Evolutionary conservation across 352 stramenopile genomes (phyloP), one percentile per base, ranked within the genome.

Genomic region (Phytophthora multivora): DNA sequence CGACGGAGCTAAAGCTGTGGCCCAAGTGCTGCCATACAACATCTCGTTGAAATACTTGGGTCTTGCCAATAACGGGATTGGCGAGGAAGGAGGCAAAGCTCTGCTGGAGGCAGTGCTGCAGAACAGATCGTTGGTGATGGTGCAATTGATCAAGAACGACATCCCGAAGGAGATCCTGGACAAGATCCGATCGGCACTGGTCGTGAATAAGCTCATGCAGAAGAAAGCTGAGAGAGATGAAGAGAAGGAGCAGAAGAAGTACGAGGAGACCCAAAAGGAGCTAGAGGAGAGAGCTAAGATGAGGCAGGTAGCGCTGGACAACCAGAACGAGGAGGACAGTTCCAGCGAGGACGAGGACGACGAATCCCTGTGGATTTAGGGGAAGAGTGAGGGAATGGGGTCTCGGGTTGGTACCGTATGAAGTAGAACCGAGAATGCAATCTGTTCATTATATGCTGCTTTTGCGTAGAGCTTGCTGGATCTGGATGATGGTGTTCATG

Each of bases 151-250:
- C 0, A 73, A 69, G 42, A 87, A 87, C 53, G 47, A 77, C 13
- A 74, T 85, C 42, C 70, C 77, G 0, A n/a, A 52, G 21, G 62
- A 72, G 0, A 68, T 78, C 25, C 33, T 73, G 31, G 51, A 55
- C 45, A 72, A 80, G 45, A 73, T 86, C 50, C 75, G 73, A 36
- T 59, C 65, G 2, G 74, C 72, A 0, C 40, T 83, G 0, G 69
- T 81, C 23, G 73, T 80, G 12, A 86, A 86, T 50, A 86, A 80
- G 56, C 45, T 82, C 33, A 79, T 77, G 64, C 62, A 66, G 36
- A 64, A 71, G 26, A 79, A 82, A 51, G 67, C 63, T 12, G 51
- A 68, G 63, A 43, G 71, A 42, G 73, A 82, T n/a, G 70, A 82
- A 23, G 63, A 66, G 51, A 80, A 71, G 58, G 61, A 71, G 33